Percentiles rank a stretch among this genome's conserved stretches.
Conservation (phyloP, 225 moss, liverwort and hornwort species). For the Physcomitrellopsis africana region DNA sequence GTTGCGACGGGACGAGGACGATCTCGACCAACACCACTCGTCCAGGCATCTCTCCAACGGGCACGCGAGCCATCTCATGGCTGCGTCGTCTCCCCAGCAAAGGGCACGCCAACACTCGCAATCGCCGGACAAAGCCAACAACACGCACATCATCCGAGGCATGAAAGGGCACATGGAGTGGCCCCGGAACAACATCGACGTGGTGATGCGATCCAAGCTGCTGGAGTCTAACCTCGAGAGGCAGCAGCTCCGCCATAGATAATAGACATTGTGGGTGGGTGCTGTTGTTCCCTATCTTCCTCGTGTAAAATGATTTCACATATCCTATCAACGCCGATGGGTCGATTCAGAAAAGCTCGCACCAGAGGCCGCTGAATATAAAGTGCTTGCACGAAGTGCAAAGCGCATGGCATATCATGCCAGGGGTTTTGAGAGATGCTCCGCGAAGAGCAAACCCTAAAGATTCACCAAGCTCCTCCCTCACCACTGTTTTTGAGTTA, state of each 20-base stretch:
- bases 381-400: slow-evolving; percentile 53
- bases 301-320: slow-evolving; percentile 24
- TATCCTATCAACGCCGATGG: slow-evolving; percentile 13
- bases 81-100: slow-evolving; percentile 37
- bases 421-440: too few relatives aligned
- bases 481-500: too few relatives aligned
- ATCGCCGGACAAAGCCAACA: slow-evolving; percentile 47
- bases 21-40: slow-evolving; percentile 9
- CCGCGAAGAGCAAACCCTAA: slow-evolving; percentile 3
- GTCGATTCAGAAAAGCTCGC: slow-evolving; percentile 11
- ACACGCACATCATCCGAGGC: slow-evolving; percentile 55
- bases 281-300: too few relatives aligned
- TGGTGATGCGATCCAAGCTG: slow-evolving; percentile 49
- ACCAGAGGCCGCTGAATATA: slow-evolving; percentile 34
- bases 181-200: slow-evolving; percentile 51
- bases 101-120: slow-evolving; percentile 37
- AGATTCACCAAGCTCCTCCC: neutral
- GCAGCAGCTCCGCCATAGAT: slow-evolving; percentile 52
- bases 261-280: neutral
- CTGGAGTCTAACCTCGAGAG: slow-evolving; percentile 49
- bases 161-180: slow-evolving; percentile 68
- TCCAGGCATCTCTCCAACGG: slow-evolving; percentile 42
- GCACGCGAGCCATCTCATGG: slow-evolving; percentile 12
- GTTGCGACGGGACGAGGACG: slow-evolving; percentile 13
- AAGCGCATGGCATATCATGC: slow-evolving; percentile 40